phyloP scores from a whole-genome alignment of 2,329 filamentous ascomycete genomes.

The Pezicula carpinea region DNA sequence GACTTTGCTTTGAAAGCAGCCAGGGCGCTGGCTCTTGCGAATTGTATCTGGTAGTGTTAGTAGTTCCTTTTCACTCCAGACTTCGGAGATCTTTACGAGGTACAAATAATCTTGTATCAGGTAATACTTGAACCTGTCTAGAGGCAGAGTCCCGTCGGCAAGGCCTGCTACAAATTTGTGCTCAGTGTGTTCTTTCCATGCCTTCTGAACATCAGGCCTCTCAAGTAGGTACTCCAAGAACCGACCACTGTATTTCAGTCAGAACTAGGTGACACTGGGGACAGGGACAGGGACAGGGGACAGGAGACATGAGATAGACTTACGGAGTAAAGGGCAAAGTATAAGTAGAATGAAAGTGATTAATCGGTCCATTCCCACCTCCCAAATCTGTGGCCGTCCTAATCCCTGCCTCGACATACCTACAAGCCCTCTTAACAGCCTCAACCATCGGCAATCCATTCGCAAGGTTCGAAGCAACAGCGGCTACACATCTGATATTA shows the following conservation, averaged over 20 bases:
- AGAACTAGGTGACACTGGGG: too few species aligned
- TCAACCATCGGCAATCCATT: constrained; percentile 49
- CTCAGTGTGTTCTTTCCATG: constrained; percentile 73
- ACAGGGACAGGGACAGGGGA: too few species aligned
- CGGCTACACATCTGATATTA: constrained; percentile 37
- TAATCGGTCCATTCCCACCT: constrained; percentile 65
- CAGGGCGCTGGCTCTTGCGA: constrained; percentile 79
- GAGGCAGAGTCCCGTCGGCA: constrained; percentile 68
- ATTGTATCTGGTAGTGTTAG: constrained; percentile 61
- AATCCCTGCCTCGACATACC: constrained; percentile 70
- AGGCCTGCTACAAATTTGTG: constrained; percentile 79
- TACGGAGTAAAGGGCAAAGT: constrained; percentile 61
- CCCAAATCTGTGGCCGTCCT: constrained; percentile 41
- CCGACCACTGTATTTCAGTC: constrained; percentile 47
- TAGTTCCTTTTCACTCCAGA: background rate
- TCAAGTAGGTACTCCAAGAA: constrained; percentile 82
- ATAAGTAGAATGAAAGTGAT: constrained; percentile 72
- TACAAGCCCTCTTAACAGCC: constrained; percentile 63
- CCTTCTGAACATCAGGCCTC: constrained; percentile 64
- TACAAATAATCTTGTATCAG: constrained; percentile 92
- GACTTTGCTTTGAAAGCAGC: constrained; percentile 79
- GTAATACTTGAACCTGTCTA: constrained; percentile 80
- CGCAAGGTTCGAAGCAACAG: constrained; percentile 70
- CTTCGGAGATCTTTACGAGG: constrained; percentile 50
- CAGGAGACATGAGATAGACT: constrained; percentile 4